Conservation (phyloP, 192 early-diverging fungal genomes). For the Linnemannia schmuckeri region DNA sequence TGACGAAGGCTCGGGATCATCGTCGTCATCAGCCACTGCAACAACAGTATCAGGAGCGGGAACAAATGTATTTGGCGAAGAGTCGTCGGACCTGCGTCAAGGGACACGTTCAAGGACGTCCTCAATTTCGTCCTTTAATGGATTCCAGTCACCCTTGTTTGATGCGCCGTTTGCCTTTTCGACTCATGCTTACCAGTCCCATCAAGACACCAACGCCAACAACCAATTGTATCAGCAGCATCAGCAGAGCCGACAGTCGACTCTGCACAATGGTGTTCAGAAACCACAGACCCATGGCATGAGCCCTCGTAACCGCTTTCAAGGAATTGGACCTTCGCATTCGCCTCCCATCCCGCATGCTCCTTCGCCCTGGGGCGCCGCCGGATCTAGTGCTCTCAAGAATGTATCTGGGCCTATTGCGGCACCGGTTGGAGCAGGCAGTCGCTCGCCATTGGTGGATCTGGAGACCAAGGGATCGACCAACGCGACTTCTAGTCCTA, state of each 20-base stretch:
- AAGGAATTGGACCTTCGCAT: constrained; percentile 11
- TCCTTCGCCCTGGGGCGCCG: constrained; percentile 23
- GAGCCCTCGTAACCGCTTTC: constrained; percentile 31
- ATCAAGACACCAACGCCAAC: background rate
- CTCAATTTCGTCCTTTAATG: constrained; percentile 33
- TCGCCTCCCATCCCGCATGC: constrained; percentile 24
- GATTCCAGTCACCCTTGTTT: constrained; percentile 44
- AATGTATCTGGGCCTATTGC: constrained; percentile 15
- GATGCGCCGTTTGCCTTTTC: constrained; percentile 32
- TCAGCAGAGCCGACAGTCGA: constrained; percentile 1
- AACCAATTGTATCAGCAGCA: constrained; percentile 9
- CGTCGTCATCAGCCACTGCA: background rate
- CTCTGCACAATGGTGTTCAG: background rate
- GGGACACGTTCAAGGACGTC: constrained; percentile 35
- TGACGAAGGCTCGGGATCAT: constrained; percentile 9
- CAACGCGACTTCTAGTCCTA: background rate
- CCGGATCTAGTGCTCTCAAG: background rate
- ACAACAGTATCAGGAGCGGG: background rate
- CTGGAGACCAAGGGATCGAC: constrained; percentile 12
- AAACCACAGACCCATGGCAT: constrained; percentile 3
- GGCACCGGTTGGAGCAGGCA: constrained; percentile 4
- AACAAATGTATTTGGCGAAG: background rate
- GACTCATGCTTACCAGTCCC: constrained; percentile 12
- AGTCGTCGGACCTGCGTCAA: background rate
- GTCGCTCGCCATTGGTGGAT: constrained; percentile 9